phyloP scores from a whole-genome alignment of 2,329 filamentous ascomycete species.

The Apiospora kogelbergensis region DNA sequence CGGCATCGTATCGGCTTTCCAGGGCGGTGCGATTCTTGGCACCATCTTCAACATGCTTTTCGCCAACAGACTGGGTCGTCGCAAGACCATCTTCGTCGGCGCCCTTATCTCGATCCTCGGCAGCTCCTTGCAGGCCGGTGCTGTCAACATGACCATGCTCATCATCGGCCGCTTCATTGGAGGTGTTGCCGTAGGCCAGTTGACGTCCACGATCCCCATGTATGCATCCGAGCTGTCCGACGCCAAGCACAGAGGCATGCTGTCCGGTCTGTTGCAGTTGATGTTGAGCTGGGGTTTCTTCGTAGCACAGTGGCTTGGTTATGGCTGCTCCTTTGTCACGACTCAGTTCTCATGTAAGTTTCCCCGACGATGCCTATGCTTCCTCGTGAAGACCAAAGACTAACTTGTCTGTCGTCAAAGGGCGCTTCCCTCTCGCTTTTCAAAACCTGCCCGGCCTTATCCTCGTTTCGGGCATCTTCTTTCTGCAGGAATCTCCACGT shows the following conservation, averaged over 20 bases:
- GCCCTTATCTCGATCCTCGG: slow-evolving; percentile 71
- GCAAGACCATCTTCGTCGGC: slow-evolving; percentile 70
- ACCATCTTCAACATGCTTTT: slow-evolving; percentile 56
- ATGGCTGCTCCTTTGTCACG: slow-evolving; percentile 45
- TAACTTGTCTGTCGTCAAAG: neutral
- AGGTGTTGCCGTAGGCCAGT: slow-evolving; percentile 60
- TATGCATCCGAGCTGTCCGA: slow-evolving; percentile 81
- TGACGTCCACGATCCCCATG: slow-evolving; percentile 50
- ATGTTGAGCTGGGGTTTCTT: slow-evolving; percentile 78
- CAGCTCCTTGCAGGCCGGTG: slow-evolving; percentile 71
- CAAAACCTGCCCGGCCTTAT: slow-evolving; percentile 69
- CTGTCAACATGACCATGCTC: slow-evolving; percentile 56
- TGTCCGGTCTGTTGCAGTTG: slow-evolving; percentile 78
- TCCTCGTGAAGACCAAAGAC: neutral
- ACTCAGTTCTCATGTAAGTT: slow-evolving; percentile 22
- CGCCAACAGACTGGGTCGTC: slow-evolving; percentile 60
- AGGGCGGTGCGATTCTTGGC: slow-evolving; percentile 65
- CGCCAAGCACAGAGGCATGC: slow-evolving; percentile 71
- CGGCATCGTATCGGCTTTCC: slow-evolving; percentile 76
- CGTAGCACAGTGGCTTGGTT: slow-evolving; percentile 71
- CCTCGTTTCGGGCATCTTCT: slow-evolving; percentile 61
- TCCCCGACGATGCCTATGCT: neutral
- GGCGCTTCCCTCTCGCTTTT: slow-evolving; percentile 66
- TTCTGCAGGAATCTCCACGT: slow-evolving; percentile 19
- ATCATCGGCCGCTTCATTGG: slow-evolving; percentile 70